Conservation (phyloP, 208 protist genomes). For the Trypanosomatidae sp. region DNA sequence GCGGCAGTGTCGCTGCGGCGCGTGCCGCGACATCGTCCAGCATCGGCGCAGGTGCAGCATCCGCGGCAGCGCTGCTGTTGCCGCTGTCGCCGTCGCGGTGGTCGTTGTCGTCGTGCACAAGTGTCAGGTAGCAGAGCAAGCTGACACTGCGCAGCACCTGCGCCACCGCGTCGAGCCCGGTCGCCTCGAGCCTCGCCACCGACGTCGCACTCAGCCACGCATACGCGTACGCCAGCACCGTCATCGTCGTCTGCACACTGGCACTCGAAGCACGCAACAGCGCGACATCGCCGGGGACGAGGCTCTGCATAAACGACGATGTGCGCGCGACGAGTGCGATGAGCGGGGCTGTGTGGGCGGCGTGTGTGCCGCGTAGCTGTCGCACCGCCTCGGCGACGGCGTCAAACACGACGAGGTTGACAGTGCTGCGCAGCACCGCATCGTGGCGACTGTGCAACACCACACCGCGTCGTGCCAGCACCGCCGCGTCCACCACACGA, state of each 20-base stretch:
- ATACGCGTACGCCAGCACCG: constrained; percentile 60
- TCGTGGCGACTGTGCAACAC: constrained; percentile 67
- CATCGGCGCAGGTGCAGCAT: no score
- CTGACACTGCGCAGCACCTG: constrained; percentile 46
- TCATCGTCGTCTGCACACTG: constrained; percentile 46
- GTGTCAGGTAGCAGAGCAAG: constrained; percentile 53
- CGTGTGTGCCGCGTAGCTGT: constrained; percentile 34
- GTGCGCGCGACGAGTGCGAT: constrained; percentile 63
- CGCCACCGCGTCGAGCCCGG: constrained; percentile 57
- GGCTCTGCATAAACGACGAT: constrained; percentile 39
- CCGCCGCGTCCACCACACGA: constrained; percentile 42
- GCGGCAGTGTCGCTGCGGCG: no score
- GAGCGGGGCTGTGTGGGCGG: constrained; percentile 32
- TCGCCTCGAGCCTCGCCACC: constrained; percentile 61
- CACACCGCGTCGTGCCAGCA: constrained; percentile 47
- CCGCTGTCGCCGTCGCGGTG: not conserved
- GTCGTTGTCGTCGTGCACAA: constrained; percentile 26
- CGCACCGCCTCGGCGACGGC: constrained; percentile 65
- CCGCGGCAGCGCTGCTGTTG: no score
- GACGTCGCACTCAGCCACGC: constrained; percentile 57
- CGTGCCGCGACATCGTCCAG: no score
- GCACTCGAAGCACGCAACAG: constrained; percentile 60
- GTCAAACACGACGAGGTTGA: constrained; percentile 84
- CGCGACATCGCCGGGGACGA: constrained; percentile 43
- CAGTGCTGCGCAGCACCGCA: constrained; percentile 60